Conservation (phyloP, 768 basidiomycete species). For the Boletus subparvulus region DNA sequence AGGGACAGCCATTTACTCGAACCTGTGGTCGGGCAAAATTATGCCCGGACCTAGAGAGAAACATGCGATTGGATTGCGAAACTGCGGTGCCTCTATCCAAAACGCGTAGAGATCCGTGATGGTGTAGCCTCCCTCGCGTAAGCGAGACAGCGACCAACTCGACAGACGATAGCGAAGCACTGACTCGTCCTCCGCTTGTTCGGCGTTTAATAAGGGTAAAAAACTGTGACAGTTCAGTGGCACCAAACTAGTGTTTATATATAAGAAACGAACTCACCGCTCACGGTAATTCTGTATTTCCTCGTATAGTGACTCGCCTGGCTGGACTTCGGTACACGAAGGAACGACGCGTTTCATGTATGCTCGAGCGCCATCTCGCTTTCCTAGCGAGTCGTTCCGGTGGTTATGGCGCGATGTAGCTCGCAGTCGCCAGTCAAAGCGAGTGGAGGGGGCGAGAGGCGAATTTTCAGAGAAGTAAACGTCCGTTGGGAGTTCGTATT, state of each 20-base stretch:
- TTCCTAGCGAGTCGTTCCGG: constrained; percentile 13
- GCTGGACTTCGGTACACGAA: constrained; percentile 31
- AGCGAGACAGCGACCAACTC: constrained; percentile 59
- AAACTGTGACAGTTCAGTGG: constrained; percentile 39
- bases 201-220: constrained; percentile 46
- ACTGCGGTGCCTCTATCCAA: constrained; percentile 64
- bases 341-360: constrained; percentile 42
- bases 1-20: constrained; percentile 52
- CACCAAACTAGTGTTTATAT: background rate
- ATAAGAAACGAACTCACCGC: constrained; percentile 39
- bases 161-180: constrained; percentile 62
- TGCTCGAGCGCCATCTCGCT: constrained; percentile 14
- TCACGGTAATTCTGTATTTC: constrained; percentile 54
- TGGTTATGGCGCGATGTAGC: constrained; percentile 44
- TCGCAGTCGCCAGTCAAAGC: constrained; percentile 65
- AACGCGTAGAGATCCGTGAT: constrained; percentile 64
- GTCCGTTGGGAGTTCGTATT: constrained; percentile 26
- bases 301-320: constrained; percentile 45
- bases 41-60: constrained; percentile 67
- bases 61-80: constrained; percentile 63
- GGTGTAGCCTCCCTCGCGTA: constrained; percentile 72
- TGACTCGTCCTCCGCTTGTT: constrained; percentile 64
- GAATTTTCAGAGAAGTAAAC: constrained; percentile 31
- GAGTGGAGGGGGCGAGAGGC: constrained; percentile 24
- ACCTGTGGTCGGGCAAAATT: constrained; percentile 60